Evolutionary conservation across 2,329 filamentous ascomycete species (phyloP), one percentile per base, ranked within the genome.

Genomic region (Biscogniauxia marginata): DNA sequence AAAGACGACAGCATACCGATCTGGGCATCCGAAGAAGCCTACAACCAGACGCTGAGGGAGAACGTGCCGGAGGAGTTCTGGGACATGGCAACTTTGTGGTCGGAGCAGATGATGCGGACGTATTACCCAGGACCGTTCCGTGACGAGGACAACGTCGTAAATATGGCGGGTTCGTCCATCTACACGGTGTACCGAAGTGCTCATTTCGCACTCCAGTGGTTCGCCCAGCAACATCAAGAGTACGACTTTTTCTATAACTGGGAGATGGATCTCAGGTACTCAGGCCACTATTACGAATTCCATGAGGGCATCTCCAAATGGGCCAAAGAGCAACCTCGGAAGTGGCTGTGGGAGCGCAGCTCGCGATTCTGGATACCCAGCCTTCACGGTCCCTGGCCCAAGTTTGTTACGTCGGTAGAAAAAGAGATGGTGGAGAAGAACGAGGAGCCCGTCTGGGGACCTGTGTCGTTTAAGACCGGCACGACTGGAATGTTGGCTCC

Each of bases 11-110:
- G 75, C 67, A 77, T 68, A 23, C 68, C 67, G 7, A 70, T 70
- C 45, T 67, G 62, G 64, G 61, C 63, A 4, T 68, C 66, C 7
- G 57, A 68, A 13, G 68, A 70, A 47, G 50, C 62, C 2, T 70
- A 70, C 65, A 76, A 86, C 53, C 77, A 80, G 25, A 81, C 86
- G 68, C 64, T 89, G 70, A 74, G 76, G 69, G 73, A 82, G 67
- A 75, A 84, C 64, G 68, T 84, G 71, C 74, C 87, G 0, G 77
- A 82, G 63, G 87, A 89, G 63, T 89, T 90, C 69, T 84, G 80
- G 70, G 84, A 82, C 59, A 85, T 89, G 75, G 83, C 83, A 19
- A 87, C 83, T 0, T 74, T 89, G 11, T 89, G 86, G 86, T 87
- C 85, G 1, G 86, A 88, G 67, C 74, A 80, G 60, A 84, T 86